Percentiles rank a stretch among this genome's conserved stretches.
Evolutionary conservation across 257 asterid species (phyloP).

Genomic region (Jacaranda copaia): DNA sequence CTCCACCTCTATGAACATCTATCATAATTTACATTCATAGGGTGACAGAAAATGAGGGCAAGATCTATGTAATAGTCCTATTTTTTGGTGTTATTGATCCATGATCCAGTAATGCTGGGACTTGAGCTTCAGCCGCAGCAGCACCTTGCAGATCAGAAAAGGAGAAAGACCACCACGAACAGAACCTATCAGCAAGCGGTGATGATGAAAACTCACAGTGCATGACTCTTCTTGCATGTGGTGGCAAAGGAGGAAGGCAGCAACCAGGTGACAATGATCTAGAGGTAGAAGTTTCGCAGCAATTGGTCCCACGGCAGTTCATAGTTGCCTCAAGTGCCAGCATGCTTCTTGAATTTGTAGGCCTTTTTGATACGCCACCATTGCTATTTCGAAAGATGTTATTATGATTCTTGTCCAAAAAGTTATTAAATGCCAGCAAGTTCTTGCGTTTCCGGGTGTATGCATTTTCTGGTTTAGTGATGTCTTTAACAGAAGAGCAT

Average conservation of each 20-base stretch:
- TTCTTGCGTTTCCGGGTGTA: slow-evolving; percentile 68
- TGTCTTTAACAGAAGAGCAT: slow-evolving; percentile 56
- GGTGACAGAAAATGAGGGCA: slow-evolving; percentile 46
- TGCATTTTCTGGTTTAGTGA: slow-evolving; percentile 64
- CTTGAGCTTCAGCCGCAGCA: slow-evolving; percentile 43
- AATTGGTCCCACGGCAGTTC: slow-evolving; percentile 48
- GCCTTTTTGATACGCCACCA: slow-evolving; percentile 61
- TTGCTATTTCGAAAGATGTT: slow-evolving; percentile 35
- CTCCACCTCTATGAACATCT: slow-evolving; percentile 67
- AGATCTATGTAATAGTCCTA: slow-evolving; percentile 32
- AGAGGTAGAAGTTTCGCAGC: slow-evolving; percentile 52
- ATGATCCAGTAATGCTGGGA: slow-evolving; percentile 42
- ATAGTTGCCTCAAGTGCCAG: slow-evolving; percentile 49
- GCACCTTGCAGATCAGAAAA: slow-evolving; percentile 76
- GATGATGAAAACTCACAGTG: slow-evolving; percentile 44
- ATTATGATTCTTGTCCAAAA: slow-evolving; percentile 53
- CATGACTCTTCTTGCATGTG: slow-evolving; percentile 51
- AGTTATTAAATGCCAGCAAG: slow-evolving; percentile 54
- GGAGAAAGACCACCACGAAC: slow-evolving; percentile 69
- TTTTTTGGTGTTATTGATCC: slow-evolving; percentile 37
- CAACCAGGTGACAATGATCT: slow-evolving; percentile 53
- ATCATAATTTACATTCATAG: slow-evolving; percentile 52
- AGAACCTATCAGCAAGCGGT: slow-evolving; percentile 49
- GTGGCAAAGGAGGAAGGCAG: slow-evolving; percentile 76
- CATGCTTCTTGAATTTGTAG: slow-evolving; percentile 54